These are phyloP conservation scores for Chalaropsis thielavioides DNA, from an alignment of 2,329 filamentous ascomycete species.

Conservation along the genomic window DNA sequence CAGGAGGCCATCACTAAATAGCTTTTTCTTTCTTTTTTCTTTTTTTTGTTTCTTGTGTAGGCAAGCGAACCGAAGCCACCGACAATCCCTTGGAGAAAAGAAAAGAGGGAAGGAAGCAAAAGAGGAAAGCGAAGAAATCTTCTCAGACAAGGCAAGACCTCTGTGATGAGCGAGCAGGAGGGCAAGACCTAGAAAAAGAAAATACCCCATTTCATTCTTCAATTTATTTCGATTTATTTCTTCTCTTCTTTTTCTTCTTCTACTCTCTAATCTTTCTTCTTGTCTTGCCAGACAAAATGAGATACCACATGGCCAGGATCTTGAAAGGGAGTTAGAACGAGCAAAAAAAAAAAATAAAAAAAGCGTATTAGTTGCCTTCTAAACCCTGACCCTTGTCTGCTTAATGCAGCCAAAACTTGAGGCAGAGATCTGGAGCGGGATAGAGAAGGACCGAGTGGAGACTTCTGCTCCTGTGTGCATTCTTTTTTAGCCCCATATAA, in stretches of 20 bases:
- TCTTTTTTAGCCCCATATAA: not conserved
- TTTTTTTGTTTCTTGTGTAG: not conserved
- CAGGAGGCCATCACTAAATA: not conserved
- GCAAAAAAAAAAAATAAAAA: not conserved
- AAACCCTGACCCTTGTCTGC: not conserved
- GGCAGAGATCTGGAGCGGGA: not conserved
- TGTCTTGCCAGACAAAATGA: not conserved
- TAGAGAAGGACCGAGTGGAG: not conserved
- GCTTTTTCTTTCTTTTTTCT: not conserved
- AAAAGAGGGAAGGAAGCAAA: not conserved
- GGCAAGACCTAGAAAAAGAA: not conserved
- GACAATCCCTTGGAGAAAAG: not conserved
- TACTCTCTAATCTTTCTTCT: not conserved
- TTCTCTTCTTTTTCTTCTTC: not conserved
- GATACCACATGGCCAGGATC: not conserved
- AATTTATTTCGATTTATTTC: not conserved
- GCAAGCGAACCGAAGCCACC: not conserved
- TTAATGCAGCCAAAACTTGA: slow-evolving; percentile 2
- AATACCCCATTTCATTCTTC: not conserved
- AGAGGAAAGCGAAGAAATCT: not conserved
- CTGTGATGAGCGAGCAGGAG: not conserved
- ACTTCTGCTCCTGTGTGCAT: not conserved
- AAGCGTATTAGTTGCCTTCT: not conserved
- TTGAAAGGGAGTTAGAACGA: too few species aligned
- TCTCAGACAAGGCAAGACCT: not conserved